Conservation (phyloP, 129 eudicot genomes). For the Apium graveolens region DNA sequence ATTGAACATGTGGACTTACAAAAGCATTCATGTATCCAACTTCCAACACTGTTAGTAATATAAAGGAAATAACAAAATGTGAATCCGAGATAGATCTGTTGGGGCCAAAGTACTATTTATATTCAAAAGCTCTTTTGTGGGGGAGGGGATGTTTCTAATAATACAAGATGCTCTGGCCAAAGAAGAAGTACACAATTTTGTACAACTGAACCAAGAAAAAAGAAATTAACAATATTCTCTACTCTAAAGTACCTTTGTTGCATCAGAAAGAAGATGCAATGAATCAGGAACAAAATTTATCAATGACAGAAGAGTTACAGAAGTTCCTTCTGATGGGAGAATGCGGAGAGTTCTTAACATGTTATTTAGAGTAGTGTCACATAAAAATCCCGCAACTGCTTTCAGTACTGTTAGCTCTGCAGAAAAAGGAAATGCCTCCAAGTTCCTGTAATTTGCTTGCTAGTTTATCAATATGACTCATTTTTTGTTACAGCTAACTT, state of each 20-base stretch:
- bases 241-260: conserved; percentile 17
- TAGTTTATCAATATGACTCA: conserved; percentile 14
- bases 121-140: not conserved
- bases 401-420: conserved; percentile 17
- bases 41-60: not conserved
- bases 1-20: not conserved
- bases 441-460: conserved; percentile 12
- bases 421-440: conserved; percentile 20
- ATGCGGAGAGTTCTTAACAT: conserved; percentile 16
- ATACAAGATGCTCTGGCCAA: not conserved
- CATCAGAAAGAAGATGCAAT: conserved; percentile 20
- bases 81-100: conserved; percentile 3
- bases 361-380: conserved; percentile 18
- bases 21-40: not conserved
- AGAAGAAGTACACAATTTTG: not conserved
- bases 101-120: not conserved
- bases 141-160: conserved; percentile 5
- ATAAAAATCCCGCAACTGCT: conserved; percentile 7
- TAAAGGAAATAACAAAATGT: not conserved
- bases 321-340: conserved; percentile 1
- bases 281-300: conserved; percentile 14
- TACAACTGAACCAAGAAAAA: not conserved
- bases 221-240: not conserved
- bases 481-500: conserved; percentile 18
- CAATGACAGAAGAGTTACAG: not conserved